Conservation (phyloP, 106 monocot species). For the Agapanthus africanus region DNA sequence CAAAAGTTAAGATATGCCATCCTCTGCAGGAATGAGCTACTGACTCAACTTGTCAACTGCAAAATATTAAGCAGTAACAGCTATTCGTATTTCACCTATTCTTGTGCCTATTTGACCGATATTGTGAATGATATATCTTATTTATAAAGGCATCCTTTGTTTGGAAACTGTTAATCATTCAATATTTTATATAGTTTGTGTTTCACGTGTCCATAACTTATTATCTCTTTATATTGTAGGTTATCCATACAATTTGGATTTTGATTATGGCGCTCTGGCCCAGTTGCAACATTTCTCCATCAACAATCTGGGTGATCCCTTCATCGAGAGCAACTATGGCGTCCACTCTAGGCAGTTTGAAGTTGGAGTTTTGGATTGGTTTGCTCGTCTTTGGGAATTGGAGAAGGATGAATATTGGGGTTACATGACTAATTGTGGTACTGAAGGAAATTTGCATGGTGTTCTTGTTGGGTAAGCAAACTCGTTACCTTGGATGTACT, state of each 20-base stretch:
- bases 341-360: constrained; percentile 85
- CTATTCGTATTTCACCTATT: too few relatives aligned
- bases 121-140: too few relatives aligned
- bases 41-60: too few relatives aligned
- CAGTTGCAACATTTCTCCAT: constrained; percentile 84
- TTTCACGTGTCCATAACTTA: too few relatives aligned
- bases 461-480: constrained; percentile 73
- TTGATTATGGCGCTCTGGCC: constrained; percentile 66
- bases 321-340: constrained; percentile 84
- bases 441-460: constrained; percentile 86
- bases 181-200: too few relatives aligned
- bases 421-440: constrained; percentile 82
- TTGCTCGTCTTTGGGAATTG: constrained; percentile 82
- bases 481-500: background rate
- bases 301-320: constrained; percentile 86
- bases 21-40: too few relatives aligned
- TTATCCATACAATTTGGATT: constrained; percentile 84
- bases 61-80: too few relatives aligned
- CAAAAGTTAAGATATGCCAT: too few relatives aligned
- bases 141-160: too few relatives aligned
- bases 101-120: too few relatives aligned
- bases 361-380: constrained; percentile 84
- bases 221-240: too few relatives aligned
- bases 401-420: constrained; percentile 87
- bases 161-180: too few relatives aligned